Base-by-base conservation (phyloP, 2,329 filamentous ascomycete genomes). In the Botrytis galanthina region DNA sequence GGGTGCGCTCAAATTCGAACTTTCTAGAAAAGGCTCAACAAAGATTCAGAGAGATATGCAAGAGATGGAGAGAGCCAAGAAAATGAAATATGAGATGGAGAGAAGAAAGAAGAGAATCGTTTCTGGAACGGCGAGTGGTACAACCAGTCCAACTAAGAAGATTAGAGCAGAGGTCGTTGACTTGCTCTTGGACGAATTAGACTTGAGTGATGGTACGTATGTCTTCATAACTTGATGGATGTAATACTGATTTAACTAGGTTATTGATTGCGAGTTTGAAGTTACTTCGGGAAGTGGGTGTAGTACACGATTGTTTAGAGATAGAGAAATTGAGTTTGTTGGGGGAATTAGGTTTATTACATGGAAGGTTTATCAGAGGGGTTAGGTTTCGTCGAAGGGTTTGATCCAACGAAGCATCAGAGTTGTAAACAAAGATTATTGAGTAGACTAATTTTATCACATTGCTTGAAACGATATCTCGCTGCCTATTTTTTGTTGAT, bases 101-200 rank as follows among this genome's bases (percentile, higher is more conserved):
- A 70, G 20, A 32, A n/a, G 46, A 12, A 54, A 39, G 12, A 72
- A 72, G 61, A 72, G 70, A 48, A 16, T 60, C 7, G 39, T 60
- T 8, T 72, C 70, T 22, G 39, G 8, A 29, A 29, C 61, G 42
- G 70, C 70, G 6, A 39, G 5, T 20, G 22, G 61, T 29, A 68
- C 70, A 29, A 46, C 35, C 16, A 72, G 70, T 60, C 70, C 70
- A 9, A 48, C 22, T 4, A 72, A 72, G 37, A 72, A 72, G 39
- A 29, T 16, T 18, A 72, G 37, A 37, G 2, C 48, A 18, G 39
- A 22, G 20, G 10, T 63, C 16, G 14, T 35, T 18, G 14, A n/a
- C 16, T 35, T 6, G 26, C 8, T 29, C 18, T 39, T 5, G 46
- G 26, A 10, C 8, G 18, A 32, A 35, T 29, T 57, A 26, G 51